Percentiles rank a stretch among this genome's conserved stretches.
phyloP scores from a whole-genome alignment of 2,329 filamentous ascomycete species.

The Pestalotiopsis sp. region DNA sequence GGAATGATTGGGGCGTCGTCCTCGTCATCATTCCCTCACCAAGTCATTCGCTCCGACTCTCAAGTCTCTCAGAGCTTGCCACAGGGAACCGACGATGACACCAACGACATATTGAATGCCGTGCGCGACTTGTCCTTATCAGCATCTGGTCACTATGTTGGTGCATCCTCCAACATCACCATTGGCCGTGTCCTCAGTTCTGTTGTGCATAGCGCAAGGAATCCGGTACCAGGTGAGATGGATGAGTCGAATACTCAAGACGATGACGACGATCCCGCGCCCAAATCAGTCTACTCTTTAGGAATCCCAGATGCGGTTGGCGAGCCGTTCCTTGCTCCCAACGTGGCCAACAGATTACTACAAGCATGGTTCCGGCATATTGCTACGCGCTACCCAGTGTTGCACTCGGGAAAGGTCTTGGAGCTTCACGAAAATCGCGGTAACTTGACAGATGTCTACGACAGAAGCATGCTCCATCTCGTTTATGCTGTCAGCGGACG shows the following conservation, averaged over 20 bases:
- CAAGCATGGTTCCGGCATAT: constrained; percentile 34
- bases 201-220: constrained; percentile 29
- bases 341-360: constrained; percentile 27
- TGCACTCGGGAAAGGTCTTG: constrained; percentile 27
- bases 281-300: constrained; percentile 31
- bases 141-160: constrained; percentile 32
- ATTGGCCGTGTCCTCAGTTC: constrained; percentile 34
- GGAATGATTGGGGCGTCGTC: constrained; percentile 17
- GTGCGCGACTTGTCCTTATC: constrained; percentile 32
- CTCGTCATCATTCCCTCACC: constrained; percentile 18
- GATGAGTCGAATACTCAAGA: constrained; percentile 19
- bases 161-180: constrained; percentile 32
- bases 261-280: constrained; percentile 28
- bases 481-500: constrained; percentile 32
- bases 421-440: constrained; percentile 30
- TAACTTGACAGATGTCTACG: constrained; percentile 27
- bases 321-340: constrained; percentile 27
- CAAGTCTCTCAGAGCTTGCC: constrained; percentile 16
- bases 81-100: constrained; percentile 27
- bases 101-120: constrained; percentile 30
- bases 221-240: constrained; percentile 15
- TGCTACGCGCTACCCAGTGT: constrained; percentile 30
- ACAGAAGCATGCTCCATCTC: constrained; percentile 29
- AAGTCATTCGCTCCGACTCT: constrained; percentile 15
- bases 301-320: constrained; percentile 26